These are phyloP conservation scores for Fusarium multiceps DNA, from an alignment of 2,329 filamentous ascomycete genomes.

Conservation along the genomic window DNA sequence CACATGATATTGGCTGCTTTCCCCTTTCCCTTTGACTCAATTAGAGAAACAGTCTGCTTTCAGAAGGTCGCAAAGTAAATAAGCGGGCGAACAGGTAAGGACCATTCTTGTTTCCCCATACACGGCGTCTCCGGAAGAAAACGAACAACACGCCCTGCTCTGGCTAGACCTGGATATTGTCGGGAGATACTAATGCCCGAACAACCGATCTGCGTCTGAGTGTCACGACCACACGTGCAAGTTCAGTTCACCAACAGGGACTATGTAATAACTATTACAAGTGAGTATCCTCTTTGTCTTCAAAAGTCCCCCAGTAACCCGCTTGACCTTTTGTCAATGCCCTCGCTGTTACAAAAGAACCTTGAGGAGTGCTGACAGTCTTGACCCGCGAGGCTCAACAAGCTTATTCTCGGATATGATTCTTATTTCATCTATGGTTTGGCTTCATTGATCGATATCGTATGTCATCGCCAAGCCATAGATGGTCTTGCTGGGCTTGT, in stretches of 20 bases:
- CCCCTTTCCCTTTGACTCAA: neutral
- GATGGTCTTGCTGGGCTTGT: neutral
- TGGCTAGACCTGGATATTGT: constrained; percentile 11
- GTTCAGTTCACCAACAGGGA: constrained; percentile 16
- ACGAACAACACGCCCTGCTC: constrained; percentile 16
- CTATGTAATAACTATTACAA: constrained; percentile 34
- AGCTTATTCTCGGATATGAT: constrained; percentile 24
- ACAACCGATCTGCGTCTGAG: constrained; percentile 7
- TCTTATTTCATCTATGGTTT: constrained; percentile 1
- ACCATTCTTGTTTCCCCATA: constrained; percentile 8
- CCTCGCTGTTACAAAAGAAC: constrained; percentile 30
- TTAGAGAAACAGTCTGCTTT: constrained; percentile 28
- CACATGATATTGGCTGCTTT: constrained; percentile 10
- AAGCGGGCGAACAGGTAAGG: constrained; percentile 3
- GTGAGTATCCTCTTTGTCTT: constrained; percentile 29
- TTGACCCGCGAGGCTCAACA: constrained; percentile 23
- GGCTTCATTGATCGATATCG: constrained; percentile 1
- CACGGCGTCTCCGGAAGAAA: constrained; percentile 16
- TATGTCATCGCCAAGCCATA: constrained; percentile 3
- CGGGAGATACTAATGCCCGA: constrained; percentile 25
- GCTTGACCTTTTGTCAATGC: constrained; percentile 19
- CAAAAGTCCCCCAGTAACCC: constrained; percentile 42
- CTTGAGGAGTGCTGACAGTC: constrained; percentile 20
- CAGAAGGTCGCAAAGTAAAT: constrained; percentile 42
- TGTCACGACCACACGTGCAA: constrained; percentile 14